Evolutionary conservation across 192 early-diverging fungal species (phyloP), one percentile per base, ranked within the genome.

Genomic region (Linnemannia exigua): DNA sequence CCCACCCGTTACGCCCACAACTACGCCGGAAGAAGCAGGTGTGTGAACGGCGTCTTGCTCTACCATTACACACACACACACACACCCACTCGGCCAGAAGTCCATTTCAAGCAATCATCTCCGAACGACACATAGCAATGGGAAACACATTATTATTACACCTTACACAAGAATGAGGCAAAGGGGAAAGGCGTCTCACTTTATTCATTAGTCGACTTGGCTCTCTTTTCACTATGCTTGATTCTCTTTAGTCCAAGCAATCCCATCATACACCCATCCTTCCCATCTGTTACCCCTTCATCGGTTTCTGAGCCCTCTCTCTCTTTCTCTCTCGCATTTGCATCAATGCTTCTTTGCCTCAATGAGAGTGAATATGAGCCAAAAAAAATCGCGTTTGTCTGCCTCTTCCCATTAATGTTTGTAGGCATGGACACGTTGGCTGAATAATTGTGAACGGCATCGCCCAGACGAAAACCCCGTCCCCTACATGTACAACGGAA

Each of bases 221-320:
- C 54, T 58, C 54, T 58, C 54, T 28, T 58, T 8, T 58, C 52
- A n/a, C 19, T 52, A 0, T 52, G 0, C 20, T 25, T 54, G 5
- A n/a, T 31, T 61, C 2, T 28, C 25, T 61, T 31, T 31, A 44
- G 41, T 9, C 41, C 9, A 44, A 44, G 41, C 41, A 44, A 44
- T 63, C 14, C 0, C 58, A 16, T 12, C 58, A 31, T 63, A n/a
- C 28, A 12, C 25, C 28, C n/a, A n/a, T 63, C 25, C 25, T 63
- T 44, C 31, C 58, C 5, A 63, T 63, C 58, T 44, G 41, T 9
- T 44, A 44, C 41, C 58, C 58, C 28, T 3, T 33, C 14, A 25
- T 31, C 58, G 58, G 51, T 74, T 74, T 74, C 72, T 54, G 72
- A 74, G 72, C 72, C 72, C 72, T 54, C 51, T 58, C 36, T 52